Conservation (phyloP, 768 basidiomycete genomes). For the Strobilomyces echinocephalus region DNA sequence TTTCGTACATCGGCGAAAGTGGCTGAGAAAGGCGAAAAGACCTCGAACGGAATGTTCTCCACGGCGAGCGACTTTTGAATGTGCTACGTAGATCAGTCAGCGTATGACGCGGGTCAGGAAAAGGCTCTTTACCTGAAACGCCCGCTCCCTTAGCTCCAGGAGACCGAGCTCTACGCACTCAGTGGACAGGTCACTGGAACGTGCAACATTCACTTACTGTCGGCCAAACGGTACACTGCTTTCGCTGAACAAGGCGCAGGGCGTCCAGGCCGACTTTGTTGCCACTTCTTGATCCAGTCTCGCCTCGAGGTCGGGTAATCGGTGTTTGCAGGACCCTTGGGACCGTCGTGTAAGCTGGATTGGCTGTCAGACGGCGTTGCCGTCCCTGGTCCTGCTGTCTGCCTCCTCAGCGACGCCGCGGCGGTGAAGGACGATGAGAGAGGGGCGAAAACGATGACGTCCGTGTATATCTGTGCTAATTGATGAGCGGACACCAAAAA, state of each 20-base stretch:
- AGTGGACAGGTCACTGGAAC: background rate
- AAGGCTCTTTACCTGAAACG: constrained; percentile 42
- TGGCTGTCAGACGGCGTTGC: constrained; percentile 35
- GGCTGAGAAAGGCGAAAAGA: constrained; percentile 81
- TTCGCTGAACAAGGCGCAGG: constrained; percentile 81
- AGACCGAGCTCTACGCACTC: constrained; percentile 58
- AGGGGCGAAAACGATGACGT: constrained; percentile 78
- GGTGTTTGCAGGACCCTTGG: constrained; percentile 3
- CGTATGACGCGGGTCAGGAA: background rate
- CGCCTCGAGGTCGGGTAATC: constrained; percentile 38
- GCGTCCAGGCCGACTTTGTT: constrained; percentile 50
- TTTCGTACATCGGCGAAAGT: constrained; percentile 78
- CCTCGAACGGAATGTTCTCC: constrained; percentile 80
- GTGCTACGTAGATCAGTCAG: constrained; percentile 41
- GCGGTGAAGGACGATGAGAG: constrained; percentile 63
- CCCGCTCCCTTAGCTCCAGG: constrained; percentile 65
- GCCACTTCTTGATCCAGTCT: constrained; percentile 77
- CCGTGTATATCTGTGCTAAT: constrained; percentile 68
- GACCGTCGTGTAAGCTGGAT: constrained; percentile 26
- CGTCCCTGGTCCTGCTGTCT: constrained; percentile 1
- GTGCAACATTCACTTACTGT: constrained; percentile 48
- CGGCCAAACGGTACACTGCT: constrained; percentile 77
- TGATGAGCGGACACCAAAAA: constrained; percentile 5
- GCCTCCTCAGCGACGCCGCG: constrained; percentile 18
- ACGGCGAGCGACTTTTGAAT: constrained; percentile 72